phyloP scores from a whole-genome alignment of 2,329 filamentous ascomycete genomes.

The Lizonia empirigonia region DNA sequence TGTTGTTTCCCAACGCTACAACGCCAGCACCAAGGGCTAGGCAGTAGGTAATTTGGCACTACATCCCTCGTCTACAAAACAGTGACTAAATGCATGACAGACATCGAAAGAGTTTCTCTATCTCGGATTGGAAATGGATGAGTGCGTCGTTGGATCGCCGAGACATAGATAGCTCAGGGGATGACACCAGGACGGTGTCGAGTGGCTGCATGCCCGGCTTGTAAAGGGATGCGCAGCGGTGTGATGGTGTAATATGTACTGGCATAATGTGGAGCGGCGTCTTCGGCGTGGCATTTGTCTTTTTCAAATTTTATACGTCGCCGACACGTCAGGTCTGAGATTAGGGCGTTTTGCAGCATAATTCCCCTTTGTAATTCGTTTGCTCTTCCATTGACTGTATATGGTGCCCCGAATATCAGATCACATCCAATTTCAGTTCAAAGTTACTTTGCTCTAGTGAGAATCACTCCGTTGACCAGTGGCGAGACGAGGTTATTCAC shows the following conservation, averaged over 20 bases:
- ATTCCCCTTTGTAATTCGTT: neutral
- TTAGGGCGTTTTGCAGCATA: slow-evolving; percentile 6
- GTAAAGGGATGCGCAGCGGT: neutral
- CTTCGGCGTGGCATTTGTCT: slow-evolving; percentile 8
- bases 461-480: neutral
- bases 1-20: slow-evolving; percentile 39
- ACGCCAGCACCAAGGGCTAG: slow-evolving; percentile 20
- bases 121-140: slow-evolving; percentile 29
- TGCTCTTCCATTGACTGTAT: neutral
- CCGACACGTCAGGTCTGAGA: neutral
- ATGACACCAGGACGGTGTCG: slow-evolving; percentile 18
- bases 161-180: slow-evolving; percentile 3
- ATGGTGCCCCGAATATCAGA: neutral
- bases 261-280: slow-evolving; percentile 11
- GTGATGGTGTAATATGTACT: slow-evolving; percentile 3
- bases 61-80: neutral
- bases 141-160: slow-evolving; percentile 15
- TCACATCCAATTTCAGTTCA: neutral
- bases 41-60: slow-evolving; percentile 35
- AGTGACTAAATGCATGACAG: slow-evolving; percentile 1
- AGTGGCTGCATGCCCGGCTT: slow-evolving; percentile 14
- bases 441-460: neutral
- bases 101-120: slow-evolving; percentile 22
- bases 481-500: too few species aligned
- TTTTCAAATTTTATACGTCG: neutral